These are phyloP conservation scores for Hypoxylon sp. DNA, from an alignment of 2,329 filamentous ascomycete genomes.

Conservation along the genomic window DNA sequence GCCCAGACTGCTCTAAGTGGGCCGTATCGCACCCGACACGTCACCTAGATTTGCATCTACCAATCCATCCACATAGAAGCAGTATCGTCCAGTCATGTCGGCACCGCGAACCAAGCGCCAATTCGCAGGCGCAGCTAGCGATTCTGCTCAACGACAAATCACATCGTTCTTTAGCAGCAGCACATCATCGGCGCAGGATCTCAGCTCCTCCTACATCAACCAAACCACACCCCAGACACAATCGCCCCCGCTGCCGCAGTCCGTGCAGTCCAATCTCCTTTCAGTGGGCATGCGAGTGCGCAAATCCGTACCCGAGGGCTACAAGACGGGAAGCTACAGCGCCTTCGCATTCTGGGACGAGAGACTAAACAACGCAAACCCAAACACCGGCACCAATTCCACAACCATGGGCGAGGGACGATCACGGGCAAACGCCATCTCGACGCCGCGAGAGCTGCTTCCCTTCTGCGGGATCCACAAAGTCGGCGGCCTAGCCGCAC, in stretches of 20 bases:
- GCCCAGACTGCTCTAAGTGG: slow-evolving; percentile 11
- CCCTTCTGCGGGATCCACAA: slow-evolving; percentile 86
- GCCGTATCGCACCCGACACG: slow-evolving; percentile 26
- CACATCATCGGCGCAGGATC: slow-evolving; percentile 28
- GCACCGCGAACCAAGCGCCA: slow-evolving; percentile 66
- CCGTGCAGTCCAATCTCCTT: slow-evolving; percentile 82
- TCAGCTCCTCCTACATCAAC: slow-evolving; percentile 52
- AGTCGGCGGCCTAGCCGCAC: slow-evolving; percentile 71
- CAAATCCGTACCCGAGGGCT: slow-evolving; percentile 92
- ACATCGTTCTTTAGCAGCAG: slow-evolving; percentile 65
- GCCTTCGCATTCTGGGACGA: slow-evolving; percentile 64
- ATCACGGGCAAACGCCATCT: slow-evolving; percentile 43
- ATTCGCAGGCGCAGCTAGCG: slow-evolving; percentile 67
- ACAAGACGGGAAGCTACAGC: slow-evolving; percentile 74
- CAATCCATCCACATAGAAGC: slow-evolving; percentile 3
- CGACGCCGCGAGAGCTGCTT: slow-evolving; percentile 67
- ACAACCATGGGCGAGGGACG: slow-evolving; percentile 31
- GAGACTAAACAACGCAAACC: slow-evolving; percentile 27
- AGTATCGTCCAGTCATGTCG: slow-evolving; percentile 54
- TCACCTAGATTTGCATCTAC: slow-evolving; percentile 11
- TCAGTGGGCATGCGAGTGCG: slow-evolving; percentile 93
- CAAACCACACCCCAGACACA: no score
- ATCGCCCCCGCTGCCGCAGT: slow-evolving; percentile 67
- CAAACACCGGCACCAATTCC: slow-evolving; percentile 10
- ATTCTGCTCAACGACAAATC: slow-evolving; percentile 68